phyloP scores from a whole-genome alignment of 2,329 filamentous ascomycete species.

The Pestalotiopsis fici region DNA sequence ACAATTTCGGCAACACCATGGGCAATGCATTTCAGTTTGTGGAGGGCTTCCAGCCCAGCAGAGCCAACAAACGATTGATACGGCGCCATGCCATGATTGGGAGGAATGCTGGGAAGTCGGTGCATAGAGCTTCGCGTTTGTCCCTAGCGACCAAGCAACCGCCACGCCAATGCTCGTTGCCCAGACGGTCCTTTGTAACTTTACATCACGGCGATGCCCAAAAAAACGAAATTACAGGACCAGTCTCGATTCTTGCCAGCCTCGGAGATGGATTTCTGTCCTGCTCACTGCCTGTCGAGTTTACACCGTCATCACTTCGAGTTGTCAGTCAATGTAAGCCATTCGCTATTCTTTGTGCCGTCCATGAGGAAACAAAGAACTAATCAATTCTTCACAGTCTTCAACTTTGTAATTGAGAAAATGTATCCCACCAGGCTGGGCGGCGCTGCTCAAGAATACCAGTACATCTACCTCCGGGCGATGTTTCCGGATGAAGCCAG shows the following conservation, averaged over 20 bases:
- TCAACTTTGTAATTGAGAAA: background rate
- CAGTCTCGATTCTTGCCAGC: background rate
- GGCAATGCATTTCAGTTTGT: background rate
- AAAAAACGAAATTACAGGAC: background rate
- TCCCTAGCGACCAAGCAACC: background rate
- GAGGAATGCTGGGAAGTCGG: background rate
- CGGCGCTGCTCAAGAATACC: background rate
- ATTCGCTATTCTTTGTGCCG: background rate
- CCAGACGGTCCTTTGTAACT: background rate
- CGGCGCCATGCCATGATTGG: slow-evolving; percentile 5
- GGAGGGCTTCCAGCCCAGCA: background rate
- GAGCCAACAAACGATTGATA: background rate
- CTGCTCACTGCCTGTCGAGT: background rate
- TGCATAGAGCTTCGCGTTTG: background rate
- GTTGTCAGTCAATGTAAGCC: background rate
- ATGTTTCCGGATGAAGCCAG: slow-evolving; percentile 4
- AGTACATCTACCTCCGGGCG: background rate
- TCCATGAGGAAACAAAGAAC: background rate
- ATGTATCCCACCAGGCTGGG: slow-evolving; percentile 4
- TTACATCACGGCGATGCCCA: background rate
- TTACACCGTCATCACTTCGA: background rate
- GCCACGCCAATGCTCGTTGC: background rate
- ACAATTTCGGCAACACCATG: background rate
- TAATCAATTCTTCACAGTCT: background rate
- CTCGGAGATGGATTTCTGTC: background rate